Evolutionary conservation across 768 basidiomycete species (phyloP).

Genomic region (Mycena alexandri): DNA sequence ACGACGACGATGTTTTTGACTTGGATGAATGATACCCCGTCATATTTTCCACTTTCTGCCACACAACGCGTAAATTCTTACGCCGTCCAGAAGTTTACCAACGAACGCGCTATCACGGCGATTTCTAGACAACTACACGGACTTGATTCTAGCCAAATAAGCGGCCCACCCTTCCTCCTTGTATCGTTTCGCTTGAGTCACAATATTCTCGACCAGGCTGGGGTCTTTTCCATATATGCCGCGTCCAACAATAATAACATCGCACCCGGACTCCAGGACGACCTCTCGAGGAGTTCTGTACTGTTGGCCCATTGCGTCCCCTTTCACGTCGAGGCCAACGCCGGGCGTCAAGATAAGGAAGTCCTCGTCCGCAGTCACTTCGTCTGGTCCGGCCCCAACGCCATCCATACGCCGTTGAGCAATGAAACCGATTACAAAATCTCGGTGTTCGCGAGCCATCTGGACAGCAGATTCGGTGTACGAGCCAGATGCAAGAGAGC

Average conservation of each 20-base stretch:
- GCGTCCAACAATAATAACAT: constrained; percentile 97
- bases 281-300: constrained; percentile 93
- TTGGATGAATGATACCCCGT: constrained; percentile 57
- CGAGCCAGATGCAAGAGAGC: constrained; percentile 82
- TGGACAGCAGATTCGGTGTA: constrained; percentile 89
- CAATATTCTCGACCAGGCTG: constrained; percentile 59
- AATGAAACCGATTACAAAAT: constrained; percentile 97
- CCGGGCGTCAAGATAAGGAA: constrained; percentile 95
- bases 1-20: constrained; percentile 73
- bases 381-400: constrained; percentile 56
- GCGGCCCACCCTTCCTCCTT: constrained; percentile 91
- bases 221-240: constrained; percentile 86
- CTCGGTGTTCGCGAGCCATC: constrained; percentile 85
- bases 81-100: too few species aligned
- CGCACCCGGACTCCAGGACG: constrained; percentile 84
- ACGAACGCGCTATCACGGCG: too few species aligned
- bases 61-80: too few species aligned
- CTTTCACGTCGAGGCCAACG: constrained; percentile 83
- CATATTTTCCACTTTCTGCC: too few species aligned
- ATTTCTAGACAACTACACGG: constrained; percentile 26
- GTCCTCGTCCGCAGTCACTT: constrained; percentile 68
- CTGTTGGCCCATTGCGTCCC: constrained; percentile 94
- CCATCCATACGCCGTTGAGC: constrained; percentile 89
- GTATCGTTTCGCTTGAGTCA: constrained; percentile 86
- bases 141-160: constrained; percentile 71